Percentiles rank a stretch among this genome's conserved stretches.
phyloP scores from a whole-genome alignment of 257 asterid genomes.

The Leptodermis oblonga region DNA sequence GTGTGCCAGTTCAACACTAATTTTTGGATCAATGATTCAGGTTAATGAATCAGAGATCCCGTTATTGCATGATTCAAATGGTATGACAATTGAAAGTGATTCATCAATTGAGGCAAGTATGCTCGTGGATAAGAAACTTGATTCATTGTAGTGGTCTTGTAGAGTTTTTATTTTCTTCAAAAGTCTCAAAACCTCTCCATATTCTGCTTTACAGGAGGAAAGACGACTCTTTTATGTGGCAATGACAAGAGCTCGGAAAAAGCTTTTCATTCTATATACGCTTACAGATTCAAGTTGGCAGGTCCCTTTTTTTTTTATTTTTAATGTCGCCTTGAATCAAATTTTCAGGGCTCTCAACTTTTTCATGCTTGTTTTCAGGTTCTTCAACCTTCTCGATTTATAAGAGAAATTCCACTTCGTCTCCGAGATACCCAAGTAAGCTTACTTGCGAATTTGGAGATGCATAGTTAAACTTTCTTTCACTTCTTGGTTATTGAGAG shows the following conservation, averaged over 20 bases:
- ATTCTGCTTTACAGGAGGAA: conserved; percentile 63
- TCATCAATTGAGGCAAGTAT: conserved; percentile 66
- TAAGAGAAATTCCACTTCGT: conserved; percentile 84
- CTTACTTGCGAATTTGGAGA: background rate
- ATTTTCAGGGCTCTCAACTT: conserved; percentile 11
- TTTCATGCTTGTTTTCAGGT: conserved; percentile 44
- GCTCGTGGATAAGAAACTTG: conserved; percentile 15
- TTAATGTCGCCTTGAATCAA: conserved; percentile 9
- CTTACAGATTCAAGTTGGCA: conserved; percentile 91
- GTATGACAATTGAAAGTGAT: conserved; percentile 52
- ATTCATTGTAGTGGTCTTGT: background rate
- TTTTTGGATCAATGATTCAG: conserved; percentile 40
- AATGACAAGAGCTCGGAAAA: conserved; percentile 91
- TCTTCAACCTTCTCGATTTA: conserved; percentile 94
- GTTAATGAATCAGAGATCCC: conserved; percentile 95
- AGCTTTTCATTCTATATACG: conserved; percentile 67
- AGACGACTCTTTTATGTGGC: conserved; percentile 90
- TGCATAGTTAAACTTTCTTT: background rate
- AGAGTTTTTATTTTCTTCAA: conserved; percentile 4
- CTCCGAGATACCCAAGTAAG: conserved; percentile 66
- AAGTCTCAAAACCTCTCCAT: conserved; percentile 13
- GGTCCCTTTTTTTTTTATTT: conserved; percentile 37
- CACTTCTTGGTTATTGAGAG: background rate
- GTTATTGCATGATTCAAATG: conserved; percentile 77
- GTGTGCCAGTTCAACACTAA: conserved; percentile 15